Evolutionary conservation across 495 filamentous ascomycete genomes (phyloP).

Genomic region (Entonaema liquescens): DNA sequence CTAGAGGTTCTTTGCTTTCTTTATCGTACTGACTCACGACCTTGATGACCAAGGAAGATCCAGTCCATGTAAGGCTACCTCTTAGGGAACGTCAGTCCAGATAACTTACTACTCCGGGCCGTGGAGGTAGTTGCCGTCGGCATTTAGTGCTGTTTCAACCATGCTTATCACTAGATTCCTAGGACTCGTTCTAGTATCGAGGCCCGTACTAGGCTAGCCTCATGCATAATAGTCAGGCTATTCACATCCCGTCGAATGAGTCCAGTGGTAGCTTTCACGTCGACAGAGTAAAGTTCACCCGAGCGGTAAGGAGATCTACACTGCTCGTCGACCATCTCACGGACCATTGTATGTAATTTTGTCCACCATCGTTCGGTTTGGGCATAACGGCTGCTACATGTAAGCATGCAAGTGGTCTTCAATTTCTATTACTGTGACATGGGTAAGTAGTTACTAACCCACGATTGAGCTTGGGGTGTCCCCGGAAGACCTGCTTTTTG

Average conservation of each 20-base stretch:
- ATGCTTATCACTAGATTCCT: neutral
- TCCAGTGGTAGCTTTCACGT: conserved; percentile 49
- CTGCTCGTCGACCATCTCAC: conserved; percentile 44
- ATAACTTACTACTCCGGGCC: neutral
- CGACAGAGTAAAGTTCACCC: conserved; percentile 51
- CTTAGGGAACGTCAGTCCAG: neutral
- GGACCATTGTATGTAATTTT: conserved; percentile 45
- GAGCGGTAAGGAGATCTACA: conserved; percentile 46
- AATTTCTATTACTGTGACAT: neutral
- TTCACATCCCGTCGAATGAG: conserved; percentile 48
- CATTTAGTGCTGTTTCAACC: neutral
- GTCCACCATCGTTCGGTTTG: conserved; percentile 48
- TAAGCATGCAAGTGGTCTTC: too few species aligned
- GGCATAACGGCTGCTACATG: conserved; percentile 51
- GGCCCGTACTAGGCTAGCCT: conserved; percentile 47
- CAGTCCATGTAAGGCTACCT: neutral
- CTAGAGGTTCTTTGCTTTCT: conserved; percentile 39
- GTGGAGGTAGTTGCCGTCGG: neutral
- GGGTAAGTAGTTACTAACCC: neutral
- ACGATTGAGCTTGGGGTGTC: neutral
- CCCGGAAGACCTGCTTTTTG: neutral
- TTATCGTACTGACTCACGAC: neutral
- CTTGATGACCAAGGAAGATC: neutral
- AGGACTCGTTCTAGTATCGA: conserved; percentile 24
- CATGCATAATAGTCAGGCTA: conserved; percentile 42